Conservation (phyloP, 1,139 yeast genomes). For the Saccharomyces hybrid region DNA sequence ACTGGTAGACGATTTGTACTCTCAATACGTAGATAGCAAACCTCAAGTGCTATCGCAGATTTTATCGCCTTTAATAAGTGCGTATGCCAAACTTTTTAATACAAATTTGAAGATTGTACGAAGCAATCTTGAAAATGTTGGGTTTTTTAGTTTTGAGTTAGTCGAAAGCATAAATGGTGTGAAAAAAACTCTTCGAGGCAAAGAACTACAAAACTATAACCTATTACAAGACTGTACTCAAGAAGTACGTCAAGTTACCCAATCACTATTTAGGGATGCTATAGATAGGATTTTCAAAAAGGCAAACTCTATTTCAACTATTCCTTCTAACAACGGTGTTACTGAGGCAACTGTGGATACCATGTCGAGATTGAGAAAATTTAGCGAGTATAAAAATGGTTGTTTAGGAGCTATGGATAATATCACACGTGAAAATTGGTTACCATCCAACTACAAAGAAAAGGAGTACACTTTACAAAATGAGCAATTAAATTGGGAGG, state of each 20-base stretch:
- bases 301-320: slow-evolving; percentile 37
- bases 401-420: slow-evolving; percentile 45
- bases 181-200: slow-evolving; percentile 23
- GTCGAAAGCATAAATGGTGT: slow-evolving; percentile 33
- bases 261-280: slow-evolving; percentile 48
- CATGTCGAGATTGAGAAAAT: slow-evolving; percentile 52
- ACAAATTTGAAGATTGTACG: slow-evolving; percentile 34
- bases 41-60: slow-evolving; percentile 37
- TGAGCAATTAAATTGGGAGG: slow-evolving; percentile 28
- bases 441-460: slow-evolving; percentile 40
- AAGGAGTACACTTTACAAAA: slow-evolving; percentile 24
- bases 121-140: slow-evolving; percentile 34
- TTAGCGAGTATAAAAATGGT: slow-evolving; percentile 55
- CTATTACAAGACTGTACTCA: slow-evolving; percentile 14
- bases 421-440: slow-evolving; percentile 60
- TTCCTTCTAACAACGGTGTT: slow-evolving; percentile 59
- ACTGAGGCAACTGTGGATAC: slow-evolving; percentile 62
- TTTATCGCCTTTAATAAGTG: slow-evolving; percentile 32
- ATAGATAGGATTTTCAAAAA: slow-evolving; percentile 43
- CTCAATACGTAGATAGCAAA: slow-evolving; percentile 32
- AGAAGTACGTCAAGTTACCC: slow-evolving; percentile 29
- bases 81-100: slow-evolving; percentile 32
- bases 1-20: slow-evolving; percentile 36
- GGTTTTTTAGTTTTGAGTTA: slow-evolving; percentile 41
- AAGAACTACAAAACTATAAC: slow-evolving; percentile 16